Evolutionary conservation across 2,329 filamentous ascomycete genomes (phyloP).

Genomic region (Phaeosphaeria sp.): DNA sequence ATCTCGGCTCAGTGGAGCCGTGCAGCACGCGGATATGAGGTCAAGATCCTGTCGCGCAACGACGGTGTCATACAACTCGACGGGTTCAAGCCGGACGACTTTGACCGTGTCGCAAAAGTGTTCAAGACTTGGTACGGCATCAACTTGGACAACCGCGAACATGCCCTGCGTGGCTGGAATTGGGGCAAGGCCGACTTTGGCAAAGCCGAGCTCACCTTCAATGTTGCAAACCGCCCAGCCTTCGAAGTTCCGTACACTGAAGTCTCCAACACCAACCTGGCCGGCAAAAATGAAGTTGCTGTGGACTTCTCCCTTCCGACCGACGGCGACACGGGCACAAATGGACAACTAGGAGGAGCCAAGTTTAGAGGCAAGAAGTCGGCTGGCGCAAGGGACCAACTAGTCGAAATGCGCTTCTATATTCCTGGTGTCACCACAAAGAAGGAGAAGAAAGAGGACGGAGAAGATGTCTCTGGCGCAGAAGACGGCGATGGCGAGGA

Average conservation of each 20-base stretch:
- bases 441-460: conserved; percentile 73
- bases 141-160: conserved; percentile 89
- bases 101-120: conserved; percentile 86
- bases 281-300: conserved; percentile 96
- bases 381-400: conserved; percentile 85
- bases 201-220: conserved; percentile 94
- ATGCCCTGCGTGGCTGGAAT: conserved; percentile 96
- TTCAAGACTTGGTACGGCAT: conserved; percentile 99
- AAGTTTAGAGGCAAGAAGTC: conserved; percentile 84
- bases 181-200: conserved; percentile 99
- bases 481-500: conserved; percentile 71
- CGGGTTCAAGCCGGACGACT: conserved; percentile 93
- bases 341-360: conserved; percentile 76
- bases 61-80: conserved; percentile 91
- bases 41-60: conserved; percentile 87
- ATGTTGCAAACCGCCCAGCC: conserved; percentile 92
- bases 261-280: conserved; percentile 96
- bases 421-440: conserved; percentile 85
- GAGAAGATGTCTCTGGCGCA: conserved; percentile 65
- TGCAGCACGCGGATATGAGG: conserved; percentile 88
- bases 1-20: conserved; percentile 91
- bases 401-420: conserved; percentile 99
- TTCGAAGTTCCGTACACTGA: conserved; percentile 98
- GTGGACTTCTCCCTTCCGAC: conserved; percentile 86
- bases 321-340: conserved; percentile 75